phyloP scores from a whole-genome alignment of 2,329 filamentous ascomycete genomes.

The Aspergillus felis region DNA sequence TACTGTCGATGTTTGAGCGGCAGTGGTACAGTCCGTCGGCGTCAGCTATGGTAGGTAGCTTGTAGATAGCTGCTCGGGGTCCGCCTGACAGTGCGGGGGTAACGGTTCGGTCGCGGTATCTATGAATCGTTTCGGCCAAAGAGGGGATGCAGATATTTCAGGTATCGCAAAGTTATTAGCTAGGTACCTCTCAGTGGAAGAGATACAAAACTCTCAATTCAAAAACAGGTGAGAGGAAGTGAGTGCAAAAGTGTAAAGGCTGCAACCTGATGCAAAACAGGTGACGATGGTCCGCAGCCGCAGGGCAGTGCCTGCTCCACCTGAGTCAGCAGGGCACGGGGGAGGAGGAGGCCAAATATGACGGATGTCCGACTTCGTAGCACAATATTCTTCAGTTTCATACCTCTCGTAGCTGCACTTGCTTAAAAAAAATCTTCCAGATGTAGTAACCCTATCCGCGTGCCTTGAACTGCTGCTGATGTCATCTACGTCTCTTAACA shows the following conservation, averaged over 20 bases:
- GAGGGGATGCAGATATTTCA: background rate
- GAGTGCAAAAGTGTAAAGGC: constrained; percentile 7
- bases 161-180: background rate
- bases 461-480: background rate
- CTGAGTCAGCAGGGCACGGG: constrained; percentile 12
- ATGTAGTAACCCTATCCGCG: background rate
- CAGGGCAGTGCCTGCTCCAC: constrained; percentile 9
- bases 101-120: background rate
- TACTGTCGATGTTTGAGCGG: background rate
- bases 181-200: background rate
- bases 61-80: background rate
- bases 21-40: background rate
- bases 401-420: background rate
- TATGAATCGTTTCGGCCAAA: background rate
- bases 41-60: background rate
- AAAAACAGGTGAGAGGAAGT: background rate
- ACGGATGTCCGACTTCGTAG: background rate
- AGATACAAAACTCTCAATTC: background rate
- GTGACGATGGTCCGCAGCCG: constrained; percentile 16
- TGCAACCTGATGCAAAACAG: constrained; percentile 19
- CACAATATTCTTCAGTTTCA: background rate
- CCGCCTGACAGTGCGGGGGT: background rate
- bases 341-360: constrained; percentile 4
- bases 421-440: background rate
- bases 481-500: background rate